These are phyloP conservation scores for Cladobotryum protrusum DNA, from an alignment of 2,329 filamentous ascomycete species.

Conservation along the genomic window DNA sequence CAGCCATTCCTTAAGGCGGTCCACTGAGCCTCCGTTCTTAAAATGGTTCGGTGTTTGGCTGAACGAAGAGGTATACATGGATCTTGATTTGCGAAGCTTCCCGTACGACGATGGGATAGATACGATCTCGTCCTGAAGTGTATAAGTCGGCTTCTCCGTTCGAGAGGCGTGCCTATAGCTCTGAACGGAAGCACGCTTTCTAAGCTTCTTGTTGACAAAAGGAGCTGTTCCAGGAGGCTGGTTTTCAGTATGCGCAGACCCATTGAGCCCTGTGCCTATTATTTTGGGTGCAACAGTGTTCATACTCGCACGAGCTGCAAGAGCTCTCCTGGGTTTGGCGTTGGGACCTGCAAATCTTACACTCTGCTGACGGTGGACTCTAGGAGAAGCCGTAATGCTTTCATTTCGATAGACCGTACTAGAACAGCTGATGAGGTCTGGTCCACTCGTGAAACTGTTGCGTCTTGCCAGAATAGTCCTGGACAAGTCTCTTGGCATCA, in stretches of 20 bases:
- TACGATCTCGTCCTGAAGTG: conserved; percentile 41
- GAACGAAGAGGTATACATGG: conserved; percentile 40
- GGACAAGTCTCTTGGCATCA: conserved; percentile 19
- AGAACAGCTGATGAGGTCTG: conserved; percentile 11
- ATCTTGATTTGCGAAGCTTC: conserved; percentile 48
- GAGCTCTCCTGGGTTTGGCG: conserved; percentile 21
- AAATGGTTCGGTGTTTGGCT: conserved; percentile 11
- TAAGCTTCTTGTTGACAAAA: neutral
- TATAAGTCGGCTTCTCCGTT: conserved; percentile 38
- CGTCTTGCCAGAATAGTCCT: conserved; percentile 15
- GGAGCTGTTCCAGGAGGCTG: neutral
- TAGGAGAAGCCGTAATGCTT: conserved; percentile 7
- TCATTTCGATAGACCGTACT: conserved; percentile 17
- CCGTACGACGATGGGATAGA: conserved; percentile 44
- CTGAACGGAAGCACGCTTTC: neutral
- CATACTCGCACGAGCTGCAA: conserved; percentile 25
- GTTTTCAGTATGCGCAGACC: neutral
- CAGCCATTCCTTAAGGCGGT: conserved; percentile 9
- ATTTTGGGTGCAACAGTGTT: conserved; percentile 13
- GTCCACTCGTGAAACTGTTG: conserved; percentile 16
- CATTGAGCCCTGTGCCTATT: neutral
- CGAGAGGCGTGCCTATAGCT: conserved; percentile 11
- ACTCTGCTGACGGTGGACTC: conserved; percentile 43
- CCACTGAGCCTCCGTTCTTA: conserved; percentile 8
- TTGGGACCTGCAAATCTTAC: conserved; percentile 45